phyloP scores from a whole-genome alignment of 1,284 basidiomycete species.

The Tilletia indica region DNA sequence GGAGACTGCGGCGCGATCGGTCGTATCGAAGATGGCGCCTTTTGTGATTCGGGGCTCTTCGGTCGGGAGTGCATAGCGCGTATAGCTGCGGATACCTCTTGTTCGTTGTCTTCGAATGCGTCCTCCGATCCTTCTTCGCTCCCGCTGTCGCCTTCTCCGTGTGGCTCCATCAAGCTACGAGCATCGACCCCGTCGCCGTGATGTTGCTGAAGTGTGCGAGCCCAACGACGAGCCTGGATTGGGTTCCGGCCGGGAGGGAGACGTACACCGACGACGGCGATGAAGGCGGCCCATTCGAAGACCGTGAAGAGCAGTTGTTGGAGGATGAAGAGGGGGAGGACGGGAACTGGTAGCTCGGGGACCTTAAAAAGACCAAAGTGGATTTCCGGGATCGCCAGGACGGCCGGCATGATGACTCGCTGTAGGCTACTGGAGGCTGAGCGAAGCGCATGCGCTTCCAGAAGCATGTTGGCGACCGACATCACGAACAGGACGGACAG shows the following conservation, averaged over 20 bases:
- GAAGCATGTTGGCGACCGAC: conserved; percentile 36
- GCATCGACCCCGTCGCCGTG: conserved; percentile 31
- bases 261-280: conserved; percentile 37
- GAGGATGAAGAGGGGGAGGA: conserved; percentile 31
- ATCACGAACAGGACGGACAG: conserved; percentile 37
- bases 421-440: not conserved
- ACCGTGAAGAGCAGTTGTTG: conserved; percentile 33
- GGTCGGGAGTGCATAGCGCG: not conserved
- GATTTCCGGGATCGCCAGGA: not conserved
- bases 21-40: not conserved
- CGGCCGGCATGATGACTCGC: not conserved
- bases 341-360: conserved; percentile 19
- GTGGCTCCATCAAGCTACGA: conserved; percentile 28
- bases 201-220: conserved; percentile 26
- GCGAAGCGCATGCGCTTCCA: conserved; percentile 27
- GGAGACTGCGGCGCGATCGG: conserved; percentile 4
- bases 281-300: conserved; percentile 35
- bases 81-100: not conserved
- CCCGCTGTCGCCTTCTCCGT: conserved; percentile 13
- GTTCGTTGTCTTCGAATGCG: not conserved
- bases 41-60: not conserved
- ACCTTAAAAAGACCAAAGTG: conserved; percentile 24
- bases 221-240: conserved; percentile 32
- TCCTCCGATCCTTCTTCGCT: not conserved
- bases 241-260: conserved; percentile 35